Base-by-base conservation (phyloP, 805 yeast genomes). In the Candida succiphila region DNA sequence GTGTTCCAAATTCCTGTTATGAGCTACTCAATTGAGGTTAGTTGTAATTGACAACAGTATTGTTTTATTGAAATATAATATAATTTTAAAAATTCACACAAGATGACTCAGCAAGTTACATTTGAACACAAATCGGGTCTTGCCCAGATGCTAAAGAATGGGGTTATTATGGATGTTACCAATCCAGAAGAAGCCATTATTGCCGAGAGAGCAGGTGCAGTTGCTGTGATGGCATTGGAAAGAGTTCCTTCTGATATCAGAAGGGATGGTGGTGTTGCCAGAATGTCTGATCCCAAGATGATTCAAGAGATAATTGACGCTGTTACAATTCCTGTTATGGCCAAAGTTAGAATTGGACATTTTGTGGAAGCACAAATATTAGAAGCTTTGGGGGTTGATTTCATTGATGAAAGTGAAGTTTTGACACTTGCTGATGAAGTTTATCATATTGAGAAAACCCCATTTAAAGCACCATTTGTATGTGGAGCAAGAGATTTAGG, bases 181-280 rank as follows among this genome's bases (percentile, higher is more conserved):
- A 80, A 67, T 38, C 78, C 78, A 24, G 92, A 83, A 48, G 92
- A 83, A 59, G 94, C 94, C 17, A 54, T 64, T 29, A 72, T 83
- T 33, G 94, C 94, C 17, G 89, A 83, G 55, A 65, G 61, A 35
- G 89, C 94, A 4, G 94, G 94, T 39, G 94, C 94, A 12, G 79
- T 84, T 60, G 89, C 94, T 12, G 94, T 83, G 17, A 83, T 83
- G 94, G 94, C 94, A 4, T 65, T 83, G 42, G 94, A 83, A 59
- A 63, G 79, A 45, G 84, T 83, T 37, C 94, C 94, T 9, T 86
- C 92, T 7, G 92, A 83, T 52, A 83, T 83, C 72, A 71, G 92
- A 49, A 77, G 72, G 41, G 72, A 79, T 34, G 89, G 89, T 32
- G 80, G 81, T 37, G 92, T 83, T 32, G 83, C 89, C 38, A 70